Evolutionary conservation across 2,329 filamentous ascomycete genomes (phyloP), one percentile per base, ranked within the genome.

Genomic region (Pseudogymnoascus sp.): DNA sequence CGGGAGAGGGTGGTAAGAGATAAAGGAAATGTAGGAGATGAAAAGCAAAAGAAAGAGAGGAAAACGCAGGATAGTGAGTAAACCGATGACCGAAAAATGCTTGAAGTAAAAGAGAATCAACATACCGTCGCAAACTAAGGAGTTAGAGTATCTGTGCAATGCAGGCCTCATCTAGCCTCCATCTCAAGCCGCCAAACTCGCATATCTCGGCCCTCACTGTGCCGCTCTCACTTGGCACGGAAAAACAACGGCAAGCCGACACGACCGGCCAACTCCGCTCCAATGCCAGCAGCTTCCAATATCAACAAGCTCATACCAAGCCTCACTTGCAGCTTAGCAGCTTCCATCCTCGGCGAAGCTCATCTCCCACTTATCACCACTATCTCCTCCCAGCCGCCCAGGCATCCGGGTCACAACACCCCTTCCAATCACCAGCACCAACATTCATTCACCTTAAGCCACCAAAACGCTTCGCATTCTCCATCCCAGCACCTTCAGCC

Each of bases 1-100:
- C n/a, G 77, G 29, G 29, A 16, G 2, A 16, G 12, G 37, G n/a
- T 16, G 12, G 37, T 39, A 39, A 16, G 37, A 16, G 6, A 39
- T 3, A 16, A 8, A 16, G n/a, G 37, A 39, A n/a, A 42, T 42
- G 16, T 18, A 18, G 16, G 39, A 42, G 39, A 18, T 21, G 39
- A 18, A 2, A 42, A 10, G n/a, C 6, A 18, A n/a, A 42, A 42
- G 16, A 42, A 3, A n/a, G 39, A 18, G 16, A 18, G 37, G 14
- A 39, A n/a, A 16, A 39, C 37, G 37, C 39, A 21, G 8, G 16
- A 42, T 4, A 42, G 8, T 12, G 16, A 21, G 40, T 42, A 42
- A 42, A 18, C 16, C 39, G 39, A 21, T 8, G 42, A 47, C 42
- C 12, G 42, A 23, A 5, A 23, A 45, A 18, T 21, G 16, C 18